Base-by-base conservation (phyloP, 169 alveolate genomes). In the Plasmodium knowlesi region DNA sequence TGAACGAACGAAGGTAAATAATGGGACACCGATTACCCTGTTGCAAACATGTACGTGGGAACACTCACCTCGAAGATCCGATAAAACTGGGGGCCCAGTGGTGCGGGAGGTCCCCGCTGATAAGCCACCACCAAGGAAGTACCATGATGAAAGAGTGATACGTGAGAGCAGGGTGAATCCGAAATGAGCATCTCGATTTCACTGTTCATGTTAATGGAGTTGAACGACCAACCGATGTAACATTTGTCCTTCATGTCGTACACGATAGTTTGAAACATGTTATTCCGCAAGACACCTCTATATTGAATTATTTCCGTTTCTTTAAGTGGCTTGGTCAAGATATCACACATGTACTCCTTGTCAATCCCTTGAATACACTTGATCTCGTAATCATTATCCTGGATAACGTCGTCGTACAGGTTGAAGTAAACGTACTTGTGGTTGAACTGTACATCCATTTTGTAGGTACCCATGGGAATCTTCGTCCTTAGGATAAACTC, bases 191-290 rank as follows among this genome's bases (percentile, higher is more conserved):
- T 34, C 30, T n/a, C 61, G 10, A 85, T 73, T 6, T 85, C 93
- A 22, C 57, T 76, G 28, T 85, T 85, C 30, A 85, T 72, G 54
- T 22, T 74, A 9, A 37, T 6, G 0, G 79, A 85, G 54, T 85
- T 85, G 61, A 85, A 85, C 0, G 85, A 73, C 93, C 93, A 85
- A 1, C 85, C 83, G 16, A 85, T 73, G 30, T 85, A 85, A 74
- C 93, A 85, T n/a, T 4, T 41, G 14, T 85, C 61, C 3, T 54
- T 74, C 57, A 50, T 53, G 30, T 72, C 61, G 57, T 25, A 85
- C 19, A 37, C 76, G n/a, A 85, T 34, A 14, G 16, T 85, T 14
- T 85, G 85, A 32, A 53, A 85, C 30, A 43, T 28, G 39, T 32
- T 16, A 14, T 73, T 73, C 2, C 93, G 16, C 19, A 85, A 19